Evolutionary conservation across 306 rosid species (phyloP), one percentile per base, ranked within the genome.

Genomic region (Geum urbanum): DNA sequence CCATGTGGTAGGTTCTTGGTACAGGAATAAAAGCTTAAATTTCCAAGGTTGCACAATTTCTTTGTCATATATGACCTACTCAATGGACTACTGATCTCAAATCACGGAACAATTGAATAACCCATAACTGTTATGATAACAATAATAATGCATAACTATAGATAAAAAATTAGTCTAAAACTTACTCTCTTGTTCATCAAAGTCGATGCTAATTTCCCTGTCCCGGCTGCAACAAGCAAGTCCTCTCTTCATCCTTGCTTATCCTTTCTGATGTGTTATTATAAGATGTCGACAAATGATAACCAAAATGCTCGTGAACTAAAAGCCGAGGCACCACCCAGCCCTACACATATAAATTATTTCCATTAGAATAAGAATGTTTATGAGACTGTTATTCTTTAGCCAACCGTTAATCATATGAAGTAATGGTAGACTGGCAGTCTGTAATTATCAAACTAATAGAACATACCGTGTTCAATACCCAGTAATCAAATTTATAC

Each of bases 111-210:
- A 45, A 49, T 44, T 44, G 45, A 52, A 44, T 52, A 56, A 19
- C 40, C 27, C 19, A 8, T 9, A 37, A 9, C 7, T 59, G 45
- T 6, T 35, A 45, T 18, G 9, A n/a, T 2, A 69, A 48, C 6
- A 70, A 48, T 3, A 56, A 19, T 12, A 24, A 62, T 11, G 20
- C 5, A 47, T 67, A 13, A 10, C 39, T 46, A 0, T 8, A 19
- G 6, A 69, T 18, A 45, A 46, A 35, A 15, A 20, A 59, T 37
- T 13, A 9, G 12, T 32, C 27, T 20, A 47, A 37, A 67, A 3
- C 90, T 88, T 81, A 92, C 97, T 83, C 47, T 88, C 84, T 73
- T 84, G 94, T 7, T 87, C 92, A 39, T 94, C 90, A 74, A 85
- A 76, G 84, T 94, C 98, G 19, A 85, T 58, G 89, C 98, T 94